Base-by-base conservation (phyloP, 2,329 filamentous ascomycete genomes). In the Gaeumannomyces tritici region DNA sequence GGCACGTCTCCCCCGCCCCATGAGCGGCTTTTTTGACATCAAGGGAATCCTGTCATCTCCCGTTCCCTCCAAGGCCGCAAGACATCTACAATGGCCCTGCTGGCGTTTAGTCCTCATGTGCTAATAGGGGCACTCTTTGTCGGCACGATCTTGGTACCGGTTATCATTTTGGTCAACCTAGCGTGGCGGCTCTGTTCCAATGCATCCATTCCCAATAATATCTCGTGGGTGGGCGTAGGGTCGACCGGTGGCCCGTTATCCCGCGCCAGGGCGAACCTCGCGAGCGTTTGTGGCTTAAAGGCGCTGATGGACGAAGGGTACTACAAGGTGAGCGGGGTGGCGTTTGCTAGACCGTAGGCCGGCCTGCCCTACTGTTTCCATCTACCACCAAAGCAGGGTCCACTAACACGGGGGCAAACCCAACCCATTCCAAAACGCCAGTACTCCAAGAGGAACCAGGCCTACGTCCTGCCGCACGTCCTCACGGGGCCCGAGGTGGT, bases 401-500 rank as follows among this genome's bases (percentile, higher is more conserved):
- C 21, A 9, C 33, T 26, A 29, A 24, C 24, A 24, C n/a, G n/a
- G n/a, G 12, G 54, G 2, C 24, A 51, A 24, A 24, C 15, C 5
- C 9, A 47, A 59, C 28, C 15, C n/a, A n/a, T n/a, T n/a, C n/a
- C n/a, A n/a, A n/a, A n/a, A 7, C 18, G 3, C 18, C n/a, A 73
- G 71, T 71, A 71, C 63, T 73, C 72, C 26, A 72, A 71, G 57
- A 64, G 66, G 8, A 63, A 66, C 59, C 63, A 66, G 56, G 63
- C 66, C 13, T 73, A 73, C 55, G 69, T 74, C 18, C 65, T 74
- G 6, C 70, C 72, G 3, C 71, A 73, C 61, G 69, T 69, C 59
- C 67, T 74, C 64, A 73, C 71, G 27, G 71, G 72, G 3, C 70
- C 70, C 6, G 71, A 74, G 62, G 71, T 73, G 33, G 66, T 74